Base-by-base conservation (phyloP, 139 green algal genomes). In the Chlamydomonas sp. region DNA sequence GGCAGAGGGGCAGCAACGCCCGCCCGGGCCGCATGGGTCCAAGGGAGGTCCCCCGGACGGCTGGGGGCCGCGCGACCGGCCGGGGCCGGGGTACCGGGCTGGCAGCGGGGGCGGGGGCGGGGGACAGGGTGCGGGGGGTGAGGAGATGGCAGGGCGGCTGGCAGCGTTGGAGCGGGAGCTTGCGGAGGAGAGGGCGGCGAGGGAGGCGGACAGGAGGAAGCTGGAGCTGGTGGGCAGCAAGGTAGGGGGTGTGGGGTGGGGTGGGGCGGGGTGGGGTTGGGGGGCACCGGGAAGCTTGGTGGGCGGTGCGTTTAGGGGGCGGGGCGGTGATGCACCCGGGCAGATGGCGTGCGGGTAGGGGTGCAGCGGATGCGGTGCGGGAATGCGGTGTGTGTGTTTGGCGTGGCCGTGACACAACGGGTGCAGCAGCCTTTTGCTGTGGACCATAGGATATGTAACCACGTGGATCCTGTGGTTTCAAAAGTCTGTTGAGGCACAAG, bases 141-240 rank as follows among this genome's bases (percentile, higher is more conserved):
- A 0, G 12, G 83, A 88, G 74, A 12, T 88, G 73, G 7, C 18
- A n/a, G 31, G 49, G 15, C 83, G 83, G 1, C 15, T 88, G 1
- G 63, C 17, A 3, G 63, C 62, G 63, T 18, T 88, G 75, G 83
- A 88, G 83, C 16, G 5, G 31, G 63, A 81, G 83, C 83, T 88
- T 7, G n/a, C 49, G 73, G 61, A 63, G 31, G 8, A 82, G 63
- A 58, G 31, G 73, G 83, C 73, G 49, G 73, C 73, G 4, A 15
- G 72, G 10, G 83, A 88, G 74, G 83, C 83, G 63, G 83, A 88
- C 73, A 62, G 63, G 1, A 72, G 73, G 69, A 88, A 88, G 83
- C 83, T 88, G 31, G 74, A 81, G 7, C 82, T 88, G 5, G 73
- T 88, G 14, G 76, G 83, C 83, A 74, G 82, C 1, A 88, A 88